These are phyloP conservation scores for Solanum pinnatisectum DNA, from an alignment of 257 asterid genomes.

Conservation along the genomic window DNA sequence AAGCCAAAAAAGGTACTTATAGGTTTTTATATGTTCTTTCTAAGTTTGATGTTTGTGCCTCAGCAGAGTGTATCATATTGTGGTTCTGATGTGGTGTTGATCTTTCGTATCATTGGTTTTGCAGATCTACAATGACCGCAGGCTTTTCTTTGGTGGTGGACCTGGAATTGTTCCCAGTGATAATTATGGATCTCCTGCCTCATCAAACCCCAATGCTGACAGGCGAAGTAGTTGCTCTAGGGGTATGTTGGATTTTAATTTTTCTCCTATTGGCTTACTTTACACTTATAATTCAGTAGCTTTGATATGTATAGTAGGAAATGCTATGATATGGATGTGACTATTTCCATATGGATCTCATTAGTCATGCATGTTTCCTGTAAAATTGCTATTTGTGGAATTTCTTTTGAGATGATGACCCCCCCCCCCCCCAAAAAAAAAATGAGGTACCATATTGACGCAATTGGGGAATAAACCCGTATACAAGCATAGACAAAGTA, in stretches of 20 bases:
- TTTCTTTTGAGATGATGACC: background rate
- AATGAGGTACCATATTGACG: background rate
- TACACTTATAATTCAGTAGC: background rate
- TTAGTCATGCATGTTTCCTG: background rate
- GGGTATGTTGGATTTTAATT: slow-evolving; percentile 31
- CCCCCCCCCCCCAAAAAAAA: background rate
- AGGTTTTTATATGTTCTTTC: background rate
- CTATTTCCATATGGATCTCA: background rate
- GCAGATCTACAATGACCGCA: slow-evolving; percentile 83
- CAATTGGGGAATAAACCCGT: background rate
- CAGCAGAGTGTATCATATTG: background rate
- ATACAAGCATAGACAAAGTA: background rate
- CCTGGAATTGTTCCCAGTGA: slow-evolving; percentile 73
- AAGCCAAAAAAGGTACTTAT: slow-evolving; percentile 81
- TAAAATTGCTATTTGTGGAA: background rate
- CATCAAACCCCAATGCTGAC: slow-evolving; percentile 49
- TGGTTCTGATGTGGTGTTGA: background rate
- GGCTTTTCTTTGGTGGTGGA: slow-evolving; percentile 89
- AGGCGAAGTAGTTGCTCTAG: slow-evolving; percentile 79
- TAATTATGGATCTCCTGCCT: slow-evolving; percentile 51
- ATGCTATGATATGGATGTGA: background rate
- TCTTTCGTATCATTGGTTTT: slow-evolving; percentile 7
- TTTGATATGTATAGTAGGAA: background rate
- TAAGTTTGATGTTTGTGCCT: background rate
- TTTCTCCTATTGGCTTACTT: background rate